Percentiles rank a stretch among this genome's conserved stretches.
Conservation (phyloP, 495 filamentous ascomycete genomes). For the Rostrohypoxylon terebratum region DNA sequence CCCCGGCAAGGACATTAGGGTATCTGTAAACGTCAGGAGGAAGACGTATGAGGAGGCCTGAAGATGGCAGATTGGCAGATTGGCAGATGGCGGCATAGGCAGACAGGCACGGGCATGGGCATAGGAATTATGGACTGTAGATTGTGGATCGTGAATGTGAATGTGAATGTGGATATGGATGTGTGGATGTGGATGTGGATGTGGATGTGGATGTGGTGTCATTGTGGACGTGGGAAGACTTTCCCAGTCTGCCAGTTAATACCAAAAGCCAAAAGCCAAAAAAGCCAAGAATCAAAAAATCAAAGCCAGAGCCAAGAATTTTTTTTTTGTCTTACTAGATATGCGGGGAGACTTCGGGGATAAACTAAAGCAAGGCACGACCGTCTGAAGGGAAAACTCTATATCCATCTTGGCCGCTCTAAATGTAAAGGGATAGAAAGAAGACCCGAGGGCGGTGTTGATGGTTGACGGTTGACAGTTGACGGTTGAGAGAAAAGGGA, state of each 20-base stretch:
- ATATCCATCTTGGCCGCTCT: background rate
- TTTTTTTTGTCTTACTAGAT: constrained; percentile 25
- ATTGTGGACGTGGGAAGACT: background rate
- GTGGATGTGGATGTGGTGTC: too few relatives aligned
- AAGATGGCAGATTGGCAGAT: constrained; percentile 1
- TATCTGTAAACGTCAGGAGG: constrained; percentile 24
- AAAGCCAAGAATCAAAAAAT: too few relatives aligned
- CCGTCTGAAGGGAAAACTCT: constrained; percentile 30
- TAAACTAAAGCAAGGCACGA: constrained; percentile 38
- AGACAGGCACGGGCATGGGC: too few relatives aligned
- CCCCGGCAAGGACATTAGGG: constrained; percentile 20
- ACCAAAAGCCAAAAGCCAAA: too few relatives aligned
- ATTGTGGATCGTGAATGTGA: too few relatives aligned
- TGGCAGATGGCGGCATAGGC: too few relatives aligned
- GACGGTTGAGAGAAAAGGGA: constrained; percentile 25
- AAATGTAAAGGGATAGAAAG: constrained; percentile 13
- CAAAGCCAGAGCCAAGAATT: constrained; percentile 1
- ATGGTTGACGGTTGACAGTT: too few relatives aligned
- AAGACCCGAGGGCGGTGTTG: constrained; percentile 3
- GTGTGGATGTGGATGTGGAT: too few relatives aligned
- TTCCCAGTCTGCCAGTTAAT: too few relatives aligned
- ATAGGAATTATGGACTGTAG: too few relatives aligned
- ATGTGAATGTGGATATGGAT: too few relatives aligned
- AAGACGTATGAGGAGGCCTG: constrained; percentile 21
- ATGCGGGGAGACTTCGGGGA: constrained; percentile 22